Evolutionary conservation across 768 basidiomycete genomes (phyloP).

Genomic region (Rhodotorula taiwanensis): DNA sequence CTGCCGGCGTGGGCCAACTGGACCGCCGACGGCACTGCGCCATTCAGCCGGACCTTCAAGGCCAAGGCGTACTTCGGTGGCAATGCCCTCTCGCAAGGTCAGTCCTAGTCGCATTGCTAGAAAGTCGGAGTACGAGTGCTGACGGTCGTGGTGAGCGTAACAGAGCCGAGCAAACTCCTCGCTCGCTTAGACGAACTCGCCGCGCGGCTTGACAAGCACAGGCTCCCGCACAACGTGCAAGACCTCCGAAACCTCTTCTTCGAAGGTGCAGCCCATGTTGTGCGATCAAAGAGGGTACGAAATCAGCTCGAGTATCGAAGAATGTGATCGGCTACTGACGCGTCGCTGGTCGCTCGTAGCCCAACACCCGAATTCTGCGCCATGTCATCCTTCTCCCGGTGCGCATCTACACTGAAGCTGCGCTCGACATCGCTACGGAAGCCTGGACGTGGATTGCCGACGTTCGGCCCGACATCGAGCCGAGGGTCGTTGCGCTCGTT

Average conservation of each 20-base stretch:
- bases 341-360: slow-evolving; percentile 51
- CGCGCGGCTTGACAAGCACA: slow-evolving; percentile 60
- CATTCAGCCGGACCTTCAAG: slow-evolving; percentile 74
- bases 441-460: slow-evolving; percentile 95
- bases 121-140: too few relatives aligned
- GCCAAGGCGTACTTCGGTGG: slow-evolving; percentile 71
- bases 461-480: slow-evolving; percentile 72
- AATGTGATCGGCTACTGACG: background rate
- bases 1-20: slow-evolving; percentile 50
- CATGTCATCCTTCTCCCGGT: slow-evolving; percentile 83
- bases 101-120: too few relatives aligned
- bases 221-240: slow-evolving; percentile 63
- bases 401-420: slow-evolving; percentile 75
- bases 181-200: slow-evolving; percentile 60
- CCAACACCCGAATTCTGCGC: slow-evolving; percentile 75
- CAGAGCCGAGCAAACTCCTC: slow-evolving; percentile 50
- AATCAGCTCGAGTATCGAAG: background rate
- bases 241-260: slow-evolving; percentile 80
- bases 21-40: slow-evolving; percentile 73
- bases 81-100: slow-evolving; percentile 11
- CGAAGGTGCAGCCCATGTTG: slow-evolving; percentile 72
- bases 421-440: slow-evolving; percentile 80
- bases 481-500: slow-evolving; percentile 76
- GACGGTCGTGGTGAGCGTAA: too few relatives aligned
- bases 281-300: slow-evolving; percentile 59